Evolutionary conservation across 176 grass and related monocot genomes (phyloP).

Genomic region (Triticum monococcum): DNA sequence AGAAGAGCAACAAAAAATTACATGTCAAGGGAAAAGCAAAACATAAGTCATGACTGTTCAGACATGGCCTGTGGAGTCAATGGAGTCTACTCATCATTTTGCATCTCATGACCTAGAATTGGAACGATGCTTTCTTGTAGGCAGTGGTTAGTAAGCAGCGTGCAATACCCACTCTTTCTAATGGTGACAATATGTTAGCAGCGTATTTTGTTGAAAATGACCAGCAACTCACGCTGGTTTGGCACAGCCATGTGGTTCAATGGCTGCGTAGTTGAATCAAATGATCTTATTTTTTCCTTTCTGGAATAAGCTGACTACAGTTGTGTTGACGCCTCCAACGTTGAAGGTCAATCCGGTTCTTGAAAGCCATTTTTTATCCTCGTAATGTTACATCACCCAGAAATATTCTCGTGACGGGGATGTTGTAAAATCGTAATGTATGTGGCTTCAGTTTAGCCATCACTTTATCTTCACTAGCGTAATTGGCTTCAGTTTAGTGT

Average conservation of each 20-base stretch:
- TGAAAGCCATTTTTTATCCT: not conserved
- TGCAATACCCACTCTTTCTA: no score
- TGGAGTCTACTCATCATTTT: not conserved
- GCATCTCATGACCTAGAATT: not conserved
- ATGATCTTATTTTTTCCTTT: not conserved
- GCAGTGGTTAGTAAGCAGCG: no score
- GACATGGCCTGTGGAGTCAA: not conserved
- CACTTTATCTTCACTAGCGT: no score
- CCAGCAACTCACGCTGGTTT: not conserved
- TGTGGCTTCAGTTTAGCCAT: no score
- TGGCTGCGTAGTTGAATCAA: no score
- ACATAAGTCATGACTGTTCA: not conserved
- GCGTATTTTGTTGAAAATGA: not conserved
- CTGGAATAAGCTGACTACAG: not conserved
- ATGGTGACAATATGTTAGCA: not conserved
- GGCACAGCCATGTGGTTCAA: not conserved
- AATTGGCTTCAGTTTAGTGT: no score
- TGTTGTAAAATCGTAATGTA: no score
- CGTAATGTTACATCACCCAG: not conserved
- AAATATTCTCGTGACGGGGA: not conserved
- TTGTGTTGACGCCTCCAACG: not conserved
- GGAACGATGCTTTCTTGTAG: not conserved
- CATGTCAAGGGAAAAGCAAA: not conserved
- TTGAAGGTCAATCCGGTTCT: not conserved
- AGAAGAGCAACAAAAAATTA: not conserved